Conservation (phyloP, 805 yeast genomes). For the Metschnikowia borealis region DNA sequence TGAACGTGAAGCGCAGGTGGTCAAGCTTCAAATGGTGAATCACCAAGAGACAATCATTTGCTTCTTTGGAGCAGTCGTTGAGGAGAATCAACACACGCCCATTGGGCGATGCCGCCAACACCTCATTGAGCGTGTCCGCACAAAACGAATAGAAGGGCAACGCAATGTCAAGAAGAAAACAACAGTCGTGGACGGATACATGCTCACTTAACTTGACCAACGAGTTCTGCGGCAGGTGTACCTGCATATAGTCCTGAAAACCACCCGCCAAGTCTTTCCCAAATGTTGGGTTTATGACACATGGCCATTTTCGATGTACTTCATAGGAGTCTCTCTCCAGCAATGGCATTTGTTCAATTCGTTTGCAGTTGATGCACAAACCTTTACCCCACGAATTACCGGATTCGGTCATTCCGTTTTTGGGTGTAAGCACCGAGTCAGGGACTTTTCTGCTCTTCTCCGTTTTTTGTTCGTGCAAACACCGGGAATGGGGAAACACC, state of each 20-base stretch:
- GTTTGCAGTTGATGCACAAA: conserved; percentile 21
- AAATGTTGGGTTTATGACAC: conserved; percentile 23
- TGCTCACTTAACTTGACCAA: conserved; percentile 28
- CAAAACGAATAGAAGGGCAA: conserved; percentile 33
- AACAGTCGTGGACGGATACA: conserved; percentile 35
- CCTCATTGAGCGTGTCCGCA: conserved; percentile 15
- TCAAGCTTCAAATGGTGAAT: conserved; percentile 23
- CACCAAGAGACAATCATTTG: conserved; percentile 38
- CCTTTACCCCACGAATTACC: neutral
- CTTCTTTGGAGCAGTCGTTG: conserved; percentile 26
- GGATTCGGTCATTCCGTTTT: neutral
- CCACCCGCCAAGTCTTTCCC: conserved; percentile 39
- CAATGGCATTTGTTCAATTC: neutral
- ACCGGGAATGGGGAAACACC: conserved; percentile 34
- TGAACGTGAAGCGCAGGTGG: conserved; percentile 14
- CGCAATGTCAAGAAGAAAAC: conserved; percentile 31
- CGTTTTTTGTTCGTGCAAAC: conserved; percentile 22
- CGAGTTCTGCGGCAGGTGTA: conserved; percentile 22
- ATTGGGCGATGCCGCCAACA: neutral
- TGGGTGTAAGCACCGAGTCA: too few relatives aligned
- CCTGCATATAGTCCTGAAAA: conserved; percentile 32
- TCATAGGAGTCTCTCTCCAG: conserved; percentile 8
- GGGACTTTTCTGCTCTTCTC: too few relatives aligned
- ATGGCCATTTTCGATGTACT: conserved; percentile 18
- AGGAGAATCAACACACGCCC: conserved; percentile 26